These are phyloP conservation scores for Chrysanthemum makinoi DNA, from an alignment of 129 eudicot species.

Conservation along the genomic window DNA sequence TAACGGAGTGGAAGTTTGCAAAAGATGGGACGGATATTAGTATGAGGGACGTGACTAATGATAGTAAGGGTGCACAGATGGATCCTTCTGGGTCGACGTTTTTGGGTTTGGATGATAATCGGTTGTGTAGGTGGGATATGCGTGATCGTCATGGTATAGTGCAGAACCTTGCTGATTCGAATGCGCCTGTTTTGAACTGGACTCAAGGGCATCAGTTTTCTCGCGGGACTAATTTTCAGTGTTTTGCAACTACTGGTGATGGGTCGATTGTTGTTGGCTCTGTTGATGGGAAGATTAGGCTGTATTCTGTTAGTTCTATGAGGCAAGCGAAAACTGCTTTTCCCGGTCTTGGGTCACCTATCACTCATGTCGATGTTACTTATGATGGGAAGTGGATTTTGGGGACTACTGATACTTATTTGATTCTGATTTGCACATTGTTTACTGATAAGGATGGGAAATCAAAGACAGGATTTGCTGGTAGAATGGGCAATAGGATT, in stretches of 20 bases:
- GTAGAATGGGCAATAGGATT: constrained; percentile 85
- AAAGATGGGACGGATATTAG: constrained; percentile 92
- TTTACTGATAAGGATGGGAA: constrained; percentile 93
- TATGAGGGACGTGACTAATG: constrained; percentile 91
- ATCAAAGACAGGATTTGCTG: constrained; percentile 86
- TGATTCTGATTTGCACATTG: constrained; percentile 81
- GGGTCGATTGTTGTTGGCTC: constrained; percentile 99
- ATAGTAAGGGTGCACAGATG: constrained; percentile 87
- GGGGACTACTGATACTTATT: constrained; percentile 93
- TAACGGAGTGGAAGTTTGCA: constrained; percentile 92
- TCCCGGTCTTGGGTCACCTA: constrained; percentile 93
- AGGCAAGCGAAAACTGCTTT: constrained; percentile 97
- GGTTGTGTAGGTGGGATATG: constrained; percentile 99
- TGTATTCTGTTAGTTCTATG: constrained; percentile 82
- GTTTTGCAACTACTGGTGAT: constrained; percentile 97
- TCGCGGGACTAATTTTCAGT: constrained; percentile 90
- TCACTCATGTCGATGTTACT: constrained; percentile 96
- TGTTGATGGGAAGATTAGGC: constrained; percentile 87
- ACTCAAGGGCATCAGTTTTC: constrained; percentile 97
- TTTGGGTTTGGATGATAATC: constrained; percentile 89
- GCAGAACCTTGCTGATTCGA: constrained; percentile 70
- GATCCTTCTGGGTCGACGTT: constrained; percentile 97
- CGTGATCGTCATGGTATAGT: constrained; percentile 90
- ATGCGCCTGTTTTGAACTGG: constrained; percentile 90
- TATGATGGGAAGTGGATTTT: constrained; percentile 96